phyloP scores from a whole-genome alignment of 1,284 basidiomycete species.

The Trichosporon sp. region DNA sequence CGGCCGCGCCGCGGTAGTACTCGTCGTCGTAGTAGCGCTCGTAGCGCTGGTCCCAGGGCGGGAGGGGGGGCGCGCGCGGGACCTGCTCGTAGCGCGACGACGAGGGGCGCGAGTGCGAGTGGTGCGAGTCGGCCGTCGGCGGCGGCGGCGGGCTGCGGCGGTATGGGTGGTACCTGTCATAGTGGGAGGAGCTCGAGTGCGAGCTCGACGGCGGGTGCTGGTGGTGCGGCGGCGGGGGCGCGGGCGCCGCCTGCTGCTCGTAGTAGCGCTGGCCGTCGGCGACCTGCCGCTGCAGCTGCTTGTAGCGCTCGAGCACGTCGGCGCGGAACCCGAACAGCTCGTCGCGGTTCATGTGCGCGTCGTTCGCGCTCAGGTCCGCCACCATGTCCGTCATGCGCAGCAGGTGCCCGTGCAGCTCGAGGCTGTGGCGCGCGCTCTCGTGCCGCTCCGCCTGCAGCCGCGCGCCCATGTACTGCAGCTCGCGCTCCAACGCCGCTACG shows the following conservation, averaged over 20 bases:
- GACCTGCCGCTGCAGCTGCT: constrained; percentile 2
- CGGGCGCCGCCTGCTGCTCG: not conserved
- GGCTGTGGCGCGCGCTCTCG: constrained; percentile 27
- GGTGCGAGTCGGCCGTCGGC: not conserved
- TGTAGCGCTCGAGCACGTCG: constrained; percentile 1
- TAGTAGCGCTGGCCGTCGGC: not conserved
- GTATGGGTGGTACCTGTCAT: constrained; percentile 1
- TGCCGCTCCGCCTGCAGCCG: constrained; percentile 33
- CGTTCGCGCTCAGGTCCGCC: not conserved
- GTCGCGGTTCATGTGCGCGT: not conserved
- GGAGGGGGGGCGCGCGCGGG: not conserved
- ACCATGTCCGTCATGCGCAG: constrained; percentile 29
- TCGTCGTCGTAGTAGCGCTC: not conserved
- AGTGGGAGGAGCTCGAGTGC: not conserved
- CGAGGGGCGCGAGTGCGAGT: not conserved
- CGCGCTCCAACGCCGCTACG: constrained; percentile 33
- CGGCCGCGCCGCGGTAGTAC: not conserved
- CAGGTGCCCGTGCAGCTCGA: constrained; percentile 34
- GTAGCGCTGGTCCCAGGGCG: not conserved
- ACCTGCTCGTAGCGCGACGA: not conserved
- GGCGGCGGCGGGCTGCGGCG: not conserved
- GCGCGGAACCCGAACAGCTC: not conserved
- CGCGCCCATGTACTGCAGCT: constrained; percentile 26
- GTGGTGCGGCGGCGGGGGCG: not conserved
- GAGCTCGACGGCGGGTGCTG: not conserved